These are phyloP conservation scores for Trebouxia gelatinosa DNA, from an alignment of 163 green algal species.

Conservation along the genomic window DNA sequence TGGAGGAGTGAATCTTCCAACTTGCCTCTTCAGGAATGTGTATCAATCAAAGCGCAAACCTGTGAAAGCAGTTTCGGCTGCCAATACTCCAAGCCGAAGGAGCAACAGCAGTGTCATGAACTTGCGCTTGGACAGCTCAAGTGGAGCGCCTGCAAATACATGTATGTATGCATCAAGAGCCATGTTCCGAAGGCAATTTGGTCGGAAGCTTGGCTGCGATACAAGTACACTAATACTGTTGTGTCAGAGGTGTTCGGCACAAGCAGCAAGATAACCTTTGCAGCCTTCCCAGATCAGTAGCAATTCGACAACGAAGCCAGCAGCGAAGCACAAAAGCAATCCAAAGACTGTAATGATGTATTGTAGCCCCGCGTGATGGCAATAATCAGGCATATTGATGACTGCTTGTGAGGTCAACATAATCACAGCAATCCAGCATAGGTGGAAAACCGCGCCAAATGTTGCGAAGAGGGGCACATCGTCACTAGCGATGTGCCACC, in stretches of 20 bases:
- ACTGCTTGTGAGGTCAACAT: slow-evolving; percentile 20
- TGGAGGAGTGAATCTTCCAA: too few species aligned
- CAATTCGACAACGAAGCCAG: slow-evolving; percentile 33
- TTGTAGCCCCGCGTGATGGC: slow-evolving; percentile 14
- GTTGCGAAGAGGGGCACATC: slow-evolving; percentile 32
- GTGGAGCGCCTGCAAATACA: slow-evolving; percentile 21
- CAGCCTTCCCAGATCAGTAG: slow-evolving; percentile 33
- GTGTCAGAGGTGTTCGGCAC: neutral
- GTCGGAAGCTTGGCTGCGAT: neutral
- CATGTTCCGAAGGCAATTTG: too few species aligned
- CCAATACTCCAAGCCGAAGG: too few species aligned
- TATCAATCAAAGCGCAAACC: too few species aligned
- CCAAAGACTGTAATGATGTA: slow-evolving; percentile 35
- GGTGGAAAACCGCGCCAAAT: slow-evolving; percentile 30
- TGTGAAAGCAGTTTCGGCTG: too few species aligned
- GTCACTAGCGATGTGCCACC: slow-evolving; percentile 29
- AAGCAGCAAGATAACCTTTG: slow-evolving; percentile 19
- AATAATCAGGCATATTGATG: slow-evolving; percentile 34
- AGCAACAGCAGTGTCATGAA: neutral
- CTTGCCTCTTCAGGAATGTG: too few species aligned
- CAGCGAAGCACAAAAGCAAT: slow-evolving; percentile 27
- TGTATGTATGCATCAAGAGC: too few species aligned
- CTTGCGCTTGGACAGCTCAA: slow-evolving; percentile 24
- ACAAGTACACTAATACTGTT: neutral
- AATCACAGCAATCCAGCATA: slow-evolving; percentile 32